Percentiles rank a stretch among this genome's conserved stretches.
Conservation (phyloP, 805 yeast genomes). For the Metschnikowia kofuensis region DNA sequence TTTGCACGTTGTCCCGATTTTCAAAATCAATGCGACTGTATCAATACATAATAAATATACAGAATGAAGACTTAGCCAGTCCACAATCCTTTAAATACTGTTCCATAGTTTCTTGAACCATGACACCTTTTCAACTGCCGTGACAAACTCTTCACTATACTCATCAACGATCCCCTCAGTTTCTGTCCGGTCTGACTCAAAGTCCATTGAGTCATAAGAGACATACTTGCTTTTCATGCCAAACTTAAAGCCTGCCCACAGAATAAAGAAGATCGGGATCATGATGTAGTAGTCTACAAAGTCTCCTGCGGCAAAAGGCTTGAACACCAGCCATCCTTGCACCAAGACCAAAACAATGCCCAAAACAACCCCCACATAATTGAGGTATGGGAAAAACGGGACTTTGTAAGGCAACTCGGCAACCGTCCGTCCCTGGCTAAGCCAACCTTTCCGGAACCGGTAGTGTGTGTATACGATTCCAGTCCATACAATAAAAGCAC, state of each 20-base stretch:
- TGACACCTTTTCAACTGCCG: background rate
- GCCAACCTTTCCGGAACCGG: conserved; percentile 22
- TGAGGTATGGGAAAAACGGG: conserved; percentile 19
- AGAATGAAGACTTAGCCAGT: too few relatives aligned
- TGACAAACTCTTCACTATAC: background rate
- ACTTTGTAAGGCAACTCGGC: conserved; percentile 17
- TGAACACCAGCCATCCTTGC: conserved; percentile 23
- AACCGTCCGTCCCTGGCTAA: conserved; percentile 14
- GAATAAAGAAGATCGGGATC: conserved; percentile 11
- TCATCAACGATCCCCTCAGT: conserved; percentile 3
- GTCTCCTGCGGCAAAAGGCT: conserved; percentile 20
- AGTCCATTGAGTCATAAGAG: conserved; percentile 5
- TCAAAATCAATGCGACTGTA: too few relatives aligned
- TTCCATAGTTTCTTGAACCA: conserved; percentile 1
- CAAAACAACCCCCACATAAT: conserved; percentile 14
- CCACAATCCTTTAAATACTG: background rate
- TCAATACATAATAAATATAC: too few relatives aligned
- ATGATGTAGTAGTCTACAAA: conserved; percentile 22
- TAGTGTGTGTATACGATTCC: conserved; percentile 19
- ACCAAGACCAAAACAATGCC: conserved; percentile 20
- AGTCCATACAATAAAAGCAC: conserved; percentile 24
- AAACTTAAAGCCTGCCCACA: conserved; percentile 5
- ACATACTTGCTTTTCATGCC: conserved; percentile 5
- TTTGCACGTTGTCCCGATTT: too few relatives aligned
- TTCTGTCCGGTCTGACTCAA: conserved; percentile 6